Evolutionary conservation across 441 rosid species (phyloP), one percentile per base, ranked within the genome.

Genomic region (Manihot esculenta): DNA sequence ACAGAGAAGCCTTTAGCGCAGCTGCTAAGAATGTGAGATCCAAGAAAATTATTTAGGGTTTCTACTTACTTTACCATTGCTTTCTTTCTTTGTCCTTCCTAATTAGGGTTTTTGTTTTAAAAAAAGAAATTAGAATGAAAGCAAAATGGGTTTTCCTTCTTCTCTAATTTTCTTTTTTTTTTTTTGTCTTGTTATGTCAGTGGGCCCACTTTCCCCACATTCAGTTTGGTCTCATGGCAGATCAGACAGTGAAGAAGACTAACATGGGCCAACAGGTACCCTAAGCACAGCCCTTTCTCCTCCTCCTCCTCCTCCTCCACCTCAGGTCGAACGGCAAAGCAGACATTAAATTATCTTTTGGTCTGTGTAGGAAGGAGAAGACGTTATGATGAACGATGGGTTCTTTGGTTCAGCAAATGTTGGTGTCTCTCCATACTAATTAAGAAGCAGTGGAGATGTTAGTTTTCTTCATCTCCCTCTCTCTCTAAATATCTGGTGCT

Each of bases 191-290:
- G 44, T 48, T 49, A 27, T 63, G 74, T 74, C 83, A 95, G 98
- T 95, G 99, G 99, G 99, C 99, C 88, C 99, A 95, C 71, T 95
- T 92, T 75, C 99, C 99, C 7, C 92, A 92, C 86, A 95, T 91
- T 76, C 99, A 95, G 83, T 92, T 89, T 82, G 97, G 99, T 73
- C 98, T 95, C 70, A 86, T 88, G 90, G 90, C 98, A 79, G 98
- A 95, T 83, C 98, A 89, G 79, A 86, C 89, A 82, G 89, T 86
- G 90, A 91, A 89, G 97, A 95, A 85, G 75, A 62, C 92, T 64
- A 92, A 78, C 80, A 71, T 86, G 78, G 88, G 88, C 83, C 97
- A 87, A 86, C 93, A 86, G 93, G 93, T 79, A 51, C 71, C 48
- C 67, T 70, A 26, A 5, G 11, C 20, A 38, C 24, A 38, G 42